A percentile compares a stretch with the other conserved stretches of the same genome.
These are phyloP conservation scores for Beauveria asiatica DNA, from an alignment of 2,329 filamentous ascomycete species.

Conservation along the genomic window DNA sequence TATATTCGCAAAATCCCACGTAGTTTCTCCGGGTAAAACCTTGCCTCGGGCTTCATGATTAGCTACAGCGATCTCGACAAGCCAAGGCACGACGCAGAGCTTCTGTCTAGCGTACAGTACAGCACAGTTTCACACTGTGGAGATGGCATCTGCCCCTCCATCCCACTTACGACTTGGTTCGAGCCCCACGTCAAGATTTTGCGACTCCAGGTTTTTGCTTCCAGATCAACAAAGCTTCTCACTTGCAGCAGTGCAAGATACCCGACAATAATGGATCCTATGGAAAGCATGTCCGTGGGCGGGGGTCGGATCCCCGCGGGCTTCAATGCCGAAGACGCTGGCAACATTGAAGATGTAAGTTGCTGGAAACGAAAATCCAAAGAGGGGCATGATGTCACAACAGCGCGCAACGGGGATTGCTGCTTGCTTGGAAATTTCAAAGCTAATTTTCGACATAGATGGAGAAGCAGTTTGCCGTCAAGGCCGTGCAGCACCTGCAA, in stretches of 20 bases:
- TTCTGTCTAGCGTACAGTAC: background rate
- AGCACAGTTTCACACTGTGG: background rate
- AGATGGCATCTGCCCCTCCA: slow-evolving; percentile 4
- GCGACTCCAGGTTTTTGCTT: background rate
- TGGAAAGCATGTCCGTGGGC: slow-evolving; percentile 26
- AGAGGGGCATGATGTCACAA: slow-evolving; percentile 7
- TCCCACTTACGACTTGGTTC: background rate
- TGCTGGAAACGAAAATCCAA: slow-evolving; percentile 7
- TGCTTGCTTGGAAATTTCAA: background rate
- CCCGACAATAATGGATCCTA: slow-evolving; percentile 27
- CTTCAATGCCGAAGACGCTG: slow-evolving; percentile 50
- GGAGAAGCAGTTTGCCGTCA: slow-evolving; percentile 98
- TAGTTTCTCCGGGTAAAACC: background rate
- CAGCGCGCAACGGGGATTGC: background rate
- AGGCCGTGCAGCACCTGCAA: slow-evolving; percentile 91
- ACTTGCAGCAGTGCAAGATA: background rate
- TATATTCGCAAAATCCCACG: background rate
- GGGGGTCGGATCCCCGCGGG: slow-evolving; percentile 37
- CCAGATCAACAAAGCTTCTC: background rate
- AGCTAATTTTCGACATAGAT: slow-evolving; percentile 49
- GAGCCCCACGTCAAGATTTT: slow-evolving; percentile 12
- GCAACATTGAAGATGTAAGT: slow-evolving; percentile 49
- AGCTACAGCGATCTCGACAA: background rate
- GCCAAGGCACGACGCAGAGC: background rate
- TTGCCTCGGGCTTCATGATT: background rate